Conservation (phyloP, 2,329 filamentous ascomycete species). For the Ceratocystis cacaofunesta region DNA sequence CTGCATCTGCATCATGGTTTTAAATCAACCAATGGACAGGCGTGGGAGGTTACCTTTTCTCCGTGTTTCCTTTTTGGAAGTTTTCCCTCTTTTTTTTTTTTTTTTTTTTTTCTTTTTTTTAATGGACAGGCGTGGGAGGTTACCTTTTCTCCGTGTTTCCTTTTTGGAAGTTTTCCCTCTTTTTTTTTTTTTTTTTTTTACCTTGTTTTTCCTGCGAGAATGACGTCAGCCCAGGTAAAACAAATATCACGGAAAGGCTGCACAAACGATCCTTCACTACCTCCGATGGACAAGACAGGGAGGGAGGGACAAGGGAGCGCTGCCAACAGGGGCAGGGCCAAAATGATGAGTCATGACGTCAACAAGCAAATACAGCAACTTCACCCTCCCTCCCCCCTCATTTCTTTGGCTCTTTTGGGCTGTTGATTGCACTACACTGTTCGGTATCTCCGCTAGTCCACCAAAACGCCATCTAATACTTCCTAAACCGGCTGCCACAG, state of each 20-base stretch:
- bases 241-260: background rate
- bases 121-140: background rate
- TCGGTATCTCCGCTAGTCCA: background rate
- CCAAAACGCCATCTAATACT: background rate
- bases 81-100: background rate
- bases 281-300: background rate
- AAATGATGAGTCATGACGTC: background rate
- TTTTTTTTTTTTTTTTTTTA: background rate
- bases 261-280: background rate
- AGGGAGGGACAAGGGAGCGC: background rate
- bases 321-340: background rate
- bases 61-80: background rate
- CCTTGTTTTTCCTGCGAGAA: background rate
- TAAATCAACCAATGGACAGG: background rate
- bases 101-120: background rate
- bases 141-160: background rate
- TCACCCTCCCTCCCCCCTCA: background rate
- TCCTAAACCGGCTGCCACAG: background rate
- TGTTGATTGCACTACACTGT: background rate
- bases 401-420: background rate
- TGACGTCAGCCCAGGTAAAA: slow-evolving; percentile 1
- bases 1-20: background rate
- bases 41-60: background rate
- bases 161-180: background rate
- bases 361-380: background rate